A percentile compares a stretch with the other conserved stretches of the same genome.
Conservation (phyloP, 441 rosid genomes). For the Melastoma candidum region DNA sequence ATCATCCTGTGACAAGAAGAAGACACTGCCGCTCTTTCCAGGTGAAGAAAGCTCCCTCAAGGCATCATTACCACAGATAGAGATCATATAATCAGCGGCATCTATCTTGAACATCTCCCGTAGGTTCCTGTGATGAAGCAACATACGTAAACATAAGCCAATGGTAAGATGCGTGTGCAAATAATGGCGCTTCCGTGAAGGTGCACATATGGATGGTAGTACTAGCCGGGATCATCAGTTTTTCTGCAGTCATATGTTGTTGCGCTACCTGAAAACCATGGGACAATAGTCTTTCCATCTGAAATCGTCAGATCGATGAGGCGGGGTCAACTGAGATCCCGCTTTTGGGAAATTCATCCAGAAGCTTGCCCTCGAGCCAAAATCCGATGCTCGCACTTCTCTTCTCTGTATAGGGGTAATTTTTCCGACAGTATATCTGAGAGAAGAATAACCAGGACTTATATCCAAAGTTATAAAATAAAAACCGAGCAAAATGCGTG, state of each 20-base stretch:
- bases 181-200: neutral
- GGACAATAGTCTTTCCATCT: conserved; percentile 52
- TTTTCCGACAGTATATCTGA: conserved; percentile 95
- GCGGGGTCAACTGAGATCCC: conserved; percentile 86
- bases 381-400: conserved; percentile 82
- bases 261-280: conserved; percentile 36
- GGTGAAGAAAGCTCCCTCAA: conserved; percentile 29
- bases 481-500: too few species aligned
- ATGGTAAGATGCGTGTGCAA: neutral
- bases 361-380: conserved; percentile 90
- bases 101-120: conserved; percentile 32
- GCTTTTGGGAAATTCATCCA: conserved; percentile 93
- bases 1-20: conserved; percentile 27
- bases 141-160: neutral
- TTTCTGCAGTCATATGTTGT: too few species aligned
- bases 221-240: neutral
- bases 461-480: too few species aligned
- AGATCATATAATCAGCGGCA: conserved; percentile 28
- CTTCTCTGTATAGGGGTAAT: conserved; percentile 90
- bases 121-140: conserved; percentile 24
- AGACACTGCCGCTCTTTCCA: conserved; percentile 25
- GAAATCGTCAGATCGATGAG: conserved; percentile 75
- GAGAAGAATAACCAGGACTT: too few species aligned
- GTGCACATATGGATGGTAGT: neutral
- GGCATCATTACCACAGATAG: conserved; percentile 34